phyloP scores from a whole-genome alignment of 257 asterid genomes.

The Nicotiana undulata region DNA sequence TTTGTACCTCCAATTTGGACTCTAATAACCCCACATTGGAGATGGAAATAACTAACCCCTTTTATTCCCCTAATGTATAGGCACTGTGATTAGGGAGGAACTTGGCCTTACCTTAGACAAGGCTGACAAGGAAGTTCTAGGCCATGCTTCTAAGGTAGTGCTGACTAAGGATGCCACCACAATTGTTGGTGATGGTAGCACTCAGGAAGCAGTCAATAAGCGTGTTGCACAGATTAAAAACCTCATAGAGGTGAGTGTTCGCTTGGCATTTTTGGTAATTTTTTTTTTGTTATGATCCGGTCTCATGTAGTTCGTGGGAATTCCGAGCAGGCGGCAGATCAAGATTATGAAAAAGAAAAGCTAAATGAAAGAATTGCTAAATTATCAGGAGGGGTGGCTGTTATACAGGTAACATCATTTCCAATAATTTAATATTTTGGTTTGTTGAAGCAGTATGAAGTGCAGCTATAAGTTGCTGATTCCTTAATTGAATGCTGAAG shows the following conservation, averaged over 20 bases:
- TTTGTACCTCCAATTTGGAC: not conserved
- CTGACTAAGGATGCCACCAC: constrained; percentile 85
- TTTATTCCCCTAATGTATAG: constrained; percentile 27
- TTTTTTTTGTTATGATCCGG: not conserved
- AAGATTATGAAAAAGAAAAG: constrained; percentile 88
- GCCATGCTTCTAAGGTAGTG: constrained; percentile 94
- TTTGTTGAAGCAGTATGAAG: not conserved
- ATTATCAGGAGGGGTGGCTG: constrained; percentile 97
- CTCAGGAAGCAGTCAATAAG: constrained; percentile 76
- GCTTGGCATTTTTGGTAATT: not conserved
- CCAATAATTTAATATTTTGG: not conserved
- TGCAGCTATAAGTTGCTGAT: not conserved
- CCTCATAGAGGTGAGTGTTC: constrained; percentile 63
- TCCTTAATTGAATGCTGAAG: constrained; percentile 27
- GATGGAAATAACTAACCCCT: not conserved
- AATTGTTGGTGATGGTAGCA: constrained; percentile 95
- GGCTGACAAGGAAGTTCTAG: constrained; percentile 85
- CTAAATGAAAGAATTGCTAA: constrained; percentile 89
- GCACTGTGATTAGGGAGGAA: constrained; percentile 93
- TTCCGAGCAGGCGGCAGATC: constrained; percentile 66
- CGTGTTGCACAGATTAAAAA: constrained; percentile 82
- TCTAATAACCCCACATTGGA: not conserved
- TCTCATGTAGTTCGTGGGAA: not conserved
- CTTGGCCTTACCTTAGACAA: constrained; percentile 77
- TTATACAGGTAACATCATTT: constrained; percentile 64